Evolutionary conservation across 441 rosid genomes (phyloP), one percentile per base, ranked within the genome.

Genomic region (Adansonia grandidieri): DNA sequence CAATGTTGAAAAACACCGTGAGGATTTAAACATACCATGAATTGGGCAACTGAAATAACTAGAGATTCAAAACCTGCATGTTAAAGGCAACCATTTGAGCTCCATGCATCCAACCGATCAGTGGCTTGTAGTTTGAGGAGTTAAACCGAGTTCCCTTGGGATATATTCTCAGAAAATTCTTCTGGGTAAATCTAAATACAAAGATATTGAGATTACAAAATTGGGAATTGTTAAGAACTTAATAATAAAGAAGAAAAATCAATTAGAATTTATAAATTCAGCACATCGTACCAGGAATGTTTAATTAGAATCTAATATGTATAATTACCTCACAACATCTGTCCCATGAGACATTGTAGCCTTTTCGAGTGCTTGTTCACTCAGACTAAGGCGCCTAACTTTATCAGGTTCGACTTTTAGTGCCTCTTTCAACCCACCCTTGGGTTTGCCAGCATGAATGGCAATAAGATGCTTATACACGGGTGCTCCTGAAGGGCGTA

Each of bases 41-140:
- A 14, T 14, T 5, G 7, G 9, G 17, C 60, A 54, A 54, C 20
- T 54, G 60, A 54, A 51, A 54, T 60, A 22, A 20, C 47, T 51
- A 51, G 56, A 17, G 28, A 57, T 57, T 9, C 53, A 71, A 47
- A 70, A 89, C 93, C 90, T 90, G 91, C 93, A 90, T 90, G 66
- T 90, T 90, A 70, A 89, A 89, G 62, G 93, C 93, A 63, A 89
- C 82, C 93, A 90, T 90, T 75, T 90, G 93, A 62, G 91, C 90
- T 6, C 93, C 91, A 40, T 89, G 92, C 81, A 79, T 87, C 95
- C 95, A 89, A 20, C 90, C 92, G 0, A 87, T 75, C 71, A 80
- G 82, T 9, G 95, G 93, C 68, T 89, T 86, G 72, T 84, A 91
- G 77, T 91, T 91, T 10, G 95, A 88, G 9, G 95, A 91, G 80